phyloP scores from a whole-genome alignment of 108 stramenopile species.

The Fistulifera solaris region DNA sequence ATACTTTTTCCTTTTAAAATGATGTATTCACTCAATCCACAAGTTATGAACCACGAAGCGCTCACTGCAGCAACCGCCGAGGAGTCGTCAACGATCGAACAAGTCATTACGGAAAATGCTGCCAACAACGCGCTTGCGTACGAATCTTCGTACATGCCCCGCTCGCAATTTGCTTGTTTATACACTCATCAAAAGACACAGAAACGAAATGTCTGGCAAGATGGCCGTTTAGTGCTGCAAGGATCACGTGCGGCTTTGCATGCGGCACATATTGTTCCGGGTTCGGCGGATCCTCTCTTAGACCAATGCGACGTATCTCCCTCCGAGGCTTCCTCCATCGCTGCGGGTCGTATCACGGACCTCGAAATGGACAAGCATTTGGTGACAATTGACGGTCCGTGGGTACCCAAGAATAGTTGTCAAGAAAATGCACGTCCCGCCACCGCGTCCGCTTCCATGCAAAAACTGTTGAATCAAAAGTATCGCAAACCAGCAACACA shows the following conservation, averaged over 20 bases:
- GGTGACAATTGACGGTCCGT: conserved; percentile 37
- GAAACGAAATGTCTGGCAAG: conserved; percentile 74
- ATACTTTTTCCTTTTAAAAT: too few relatives aligned
- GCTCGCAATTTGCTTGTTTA: conserved; percentile 27
- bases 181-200: conserved; percentile 80
- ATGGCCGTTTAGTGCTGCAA: conserved; percentile 49
- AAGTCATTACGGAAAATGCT: too few relatives aligned
- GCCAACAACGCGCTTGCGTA: too few relatives aligned
- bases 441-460: conserved; percentile 25
- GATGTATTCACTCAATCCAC: too few relatives aligned
- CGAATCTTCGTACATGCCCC: neutral
- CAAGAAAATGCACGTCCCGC: conserved; percentile 6
- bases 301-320: conserved; percentile 28
- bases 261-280: conserved; percentile 37
- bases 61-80: too few relatives aligned
- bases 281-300: conserved; percentile 27
- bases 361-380: conserved; percentile 35
- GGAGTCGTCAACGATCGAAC: too few relatives aligned
- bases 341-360: conserved; percentile 5
- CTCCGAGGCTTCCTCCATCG: too few relatives aligned
- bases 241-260: conserved; percentile 23
- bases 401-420: conserved; percentile 14
- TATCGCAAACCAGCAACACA: conserved; percentile 40
- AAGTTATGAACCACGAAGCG: too few relatives aligned
- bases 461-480: conserved; percentile 45